Conservation (phyloP, 2,329 filamentous ascomycete genomes). For the Fusarium staphyleae region DNA sequence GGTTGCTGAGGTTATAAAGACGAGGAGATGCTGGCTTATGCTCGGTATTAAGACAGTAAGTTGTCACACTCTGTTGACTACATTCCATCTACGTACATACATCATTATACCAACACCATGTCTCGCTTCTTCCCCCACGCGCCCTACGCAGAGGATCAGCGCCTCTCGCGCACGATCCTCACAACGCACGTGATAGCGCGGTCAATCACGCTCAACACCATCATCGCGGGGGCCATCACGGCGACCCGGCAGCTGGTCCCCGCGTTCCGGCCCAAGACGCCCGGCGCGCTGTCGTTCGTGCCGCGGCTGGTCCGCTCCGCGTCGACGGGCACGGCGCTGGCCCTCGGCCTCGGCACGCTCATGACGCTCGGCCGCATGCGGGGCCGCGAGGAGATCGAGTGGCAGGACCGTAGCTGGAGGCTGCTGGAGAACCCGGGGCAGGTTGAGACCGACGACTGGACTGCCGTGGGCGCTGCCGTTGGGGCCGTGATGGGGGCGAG, state of each 20-base stretch:
- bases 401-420: slow-evolving; percentile 69
- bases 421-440: slow-evolving; percentile 65
- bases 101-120: slow-evolving; percentile 48
- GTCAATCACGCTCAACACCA: slow-evolving; percentile 59
- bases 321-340: slow-evolving; percentile 55
- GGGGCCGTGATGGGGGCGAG: slow-evolving; percentile 46
- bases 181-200: slow-evolving; percentile 65
- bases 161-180: slow-evolving; percentile 61
- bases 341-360: slow-evolving; percentile 52
- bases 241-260: slow-evolving; percentile 44
- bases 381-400: slow-evolving; percentile 65
- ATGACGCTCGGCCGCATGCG: slow-evolving; percentile 60
- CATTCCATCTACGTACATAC: too few relatives aligned
- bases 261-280: slow-evolving; percentile 41
- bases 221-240: slow-evolving; percentile 54
- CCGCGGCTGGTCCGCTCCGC: slow-evolving; percentile 53
- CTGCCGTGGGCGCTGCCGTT: slow-evolving; percentile 52
- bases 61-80: not conserved
- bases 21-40: not conserved
- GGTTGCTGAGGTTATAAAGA: slow-evolving; percentile 9
- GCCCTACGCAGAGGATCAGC: slow-evolving; percentile 69
- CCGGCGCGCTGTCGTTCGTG: slow-evolving; percentile 41
- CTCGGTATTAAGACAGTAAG: not conserved
- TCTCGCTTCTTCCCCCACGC: slow-evolving; percentile 63
- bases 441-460: slow-evolving; percentile 64